These are phyloP conservation scores for Thermothelomyces thermophilus DNA, from an alignment of 2,329 filamentous ascomycete genomes.

Conservation along the genomic window DNA sequence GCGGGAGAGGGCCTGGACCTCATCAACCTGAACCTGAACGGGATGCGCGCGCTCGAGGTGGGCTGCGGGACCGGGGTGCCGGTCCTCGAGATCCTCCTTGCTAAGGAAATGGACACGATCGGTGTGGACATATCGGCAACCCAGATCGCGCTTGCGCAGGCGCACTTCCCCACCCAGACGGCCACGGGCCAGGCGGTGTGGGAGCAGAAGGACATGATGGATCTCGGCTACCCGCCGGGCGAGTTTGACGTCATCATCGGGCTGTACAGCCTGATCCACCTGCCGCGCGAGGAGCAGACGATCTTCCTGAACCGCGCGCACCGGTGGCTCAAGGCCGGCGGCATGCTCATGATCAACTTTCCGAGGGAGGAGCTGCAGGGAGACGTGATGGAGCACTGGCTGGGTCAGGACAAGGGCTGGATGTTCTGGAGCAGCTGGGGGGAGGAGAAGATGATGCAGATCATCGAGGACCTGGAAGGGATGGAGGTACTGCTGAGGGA, in stretches of 20 bases:
- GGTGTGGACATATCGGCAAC: slow-evolving; percentile 38
- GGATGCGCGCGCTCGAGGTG: slow-evolving; percentile 34
- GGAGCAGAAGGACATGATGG: slow-evolving; percentile 35
- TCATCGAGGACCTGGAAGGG: slow-evolving; percentile 25
- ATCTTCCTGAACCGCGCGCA: slow-evolving; percentile 38
- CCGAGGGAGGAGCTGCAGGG: slow-evolving; percentile 27
- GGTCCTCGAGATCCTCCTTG: slow-evolving; percentile 31
- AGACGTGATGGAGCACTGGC: slow-evolving; percentile 32
- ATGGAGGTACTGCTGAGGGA: slow-evolving; percentile 31
- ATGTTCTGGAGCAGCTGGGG: slow-evolving; percentile 40
- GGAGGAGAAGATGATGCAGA: slow-evolving; percentile 28
- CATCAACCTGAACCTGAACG: neutral
- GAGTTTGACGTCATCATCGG: slow-evolving; percentile 44
- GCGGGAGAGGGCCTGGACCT: neutral
- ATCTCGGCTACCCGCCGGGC: slow-evolving; percentile 27
- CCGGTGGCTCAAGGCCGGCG: slow-evolving; percentile 46
- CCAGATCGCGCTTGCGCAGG: slow-evolving; percentile 32
- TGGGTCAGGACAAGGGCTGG: slow-evolving; percentile 35
- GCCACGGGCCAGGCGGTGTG: slow-evolving; percentile 8
- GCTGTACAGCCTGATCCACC: slow-evolving; percentile 50
- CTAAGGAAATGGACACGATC: slow-evolving; percentile 24
- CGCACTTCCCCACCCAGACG: slow-evolving; percentile 20
- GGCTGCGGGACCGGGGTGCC: slow-evolving; percentile 38
- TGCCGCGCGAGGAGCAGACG: slow-evolving; percentile 45
- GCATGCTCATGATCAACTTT: slow-evolving; percentile 45